These are phyloP conservation scores for Mytilinidion resinicola DNA, from an alignment of 495 filamentous ascomycete genomes.

Conservation along the genomic window DNA sequence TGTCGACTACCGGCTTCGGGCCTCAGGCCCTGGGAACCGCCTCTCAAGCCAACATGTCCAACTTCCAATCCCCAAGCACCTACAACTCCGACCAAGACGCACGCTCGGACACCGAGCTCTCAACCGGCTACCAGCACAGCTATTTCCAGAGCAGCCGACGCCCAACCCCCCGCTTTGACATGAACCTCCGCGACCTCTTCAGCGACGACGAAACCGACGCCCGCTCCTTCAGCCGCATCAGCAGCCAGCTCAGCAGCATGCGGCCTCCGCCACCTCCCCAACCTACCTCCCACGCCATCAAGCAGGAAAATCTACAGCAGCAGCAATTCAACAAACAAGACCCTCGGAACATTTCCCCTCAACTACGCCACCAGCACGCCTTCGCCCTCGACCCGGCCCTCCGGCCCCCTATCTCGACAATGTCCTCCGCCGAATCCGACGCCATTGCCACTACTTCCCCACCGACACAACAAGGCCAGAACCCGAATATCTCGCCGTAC, in stretches of 20 bases:
- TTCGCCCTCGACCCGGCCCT: slow-evolving; percentile 29
- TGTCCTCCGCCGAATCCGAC: slow-evolving; percentile 4
- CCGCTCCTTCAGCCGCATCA: slow-evolving; percentile 22
- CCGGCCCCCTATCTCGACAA: not conserved
- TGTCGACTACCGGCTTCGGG: slow-evolving; percentile 75
- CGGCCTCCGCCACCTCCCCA: slow-evolving; percentile 29
- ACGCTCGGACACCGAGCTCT: slow-evolving; percentile 14
- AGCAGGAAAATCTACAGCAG: slow-evolving; percentile 17
- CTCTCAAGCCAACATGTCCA: slow-evolving; percentile 1
- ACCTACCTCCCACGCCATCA: slow-evolving; percentile 13
- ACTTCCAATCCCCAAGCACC: slow-evolving; percentile 16
- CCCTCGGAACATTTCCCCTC: not conserved
- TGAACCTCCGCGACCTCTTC: slow-evolving; percentile 57
- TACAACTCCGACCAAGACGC: slow-evolving; percentile 12
- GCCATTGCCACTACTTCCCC: not conserved
- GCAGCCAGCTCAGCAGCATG: slow-evolving; percentile 36
- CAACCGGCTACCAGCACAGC: slow-evolving; percentile 12
- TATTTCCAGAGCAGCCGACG: slow-evolving; percentile 34
- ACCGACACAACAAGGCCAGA: not conserved
- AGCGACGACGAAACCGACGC: slow-evolving; percentile 33
- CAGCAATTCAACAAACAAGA: slow-evolving; percentile 7
- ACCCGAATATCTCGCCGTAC: slow-evolving; percentile 11
- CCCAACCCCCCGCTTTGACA: slow-evolving; percentile 54
- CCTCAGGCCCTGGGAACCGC: slow-evolving; percentile 34
- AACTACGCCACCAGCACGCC: slow-evolving; percentile 14